Conservation (phyloP, 768 basidiomycete species). For the Leccinellum rugosiceps region DNA sequence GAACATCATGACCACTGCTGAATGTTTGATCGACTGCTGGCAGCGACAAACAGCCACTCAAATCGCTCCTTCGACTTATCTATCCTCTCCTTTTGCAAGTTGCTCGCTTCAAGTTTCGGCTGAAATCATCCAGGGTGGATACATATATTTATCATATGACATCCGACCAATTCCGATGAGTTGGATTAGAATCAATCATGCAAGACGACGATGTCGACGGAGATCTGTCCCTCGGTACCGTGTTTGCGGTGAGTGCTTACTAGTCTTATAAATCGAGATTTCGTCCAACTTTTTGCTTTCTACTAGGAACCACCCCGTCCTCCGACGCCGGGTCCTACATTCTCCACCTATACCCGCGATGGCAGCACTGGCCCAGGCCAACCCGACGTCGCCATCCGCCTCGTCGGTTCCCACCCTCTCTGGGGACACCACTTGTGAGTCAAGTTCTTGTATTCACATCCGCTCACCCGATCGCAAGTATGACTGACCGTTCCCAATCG, state of each 20-base stretch:
- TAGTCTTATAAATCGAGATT: too few relatives aligned
- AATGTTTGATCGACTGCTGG: too few relatives aligned
- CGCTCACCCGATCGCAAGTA: too few relatives aligned
- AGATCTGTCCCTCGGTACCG: not conserved
- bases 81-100: too few relatives aligned
- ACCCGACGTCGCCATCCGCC: slow-evolving; percentile 50
- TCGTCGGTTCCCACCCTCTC: slow-evolving; percentile 77
- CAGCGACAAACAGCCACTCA: too few relatives aligned
- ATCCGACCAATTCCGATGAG: not conserved
- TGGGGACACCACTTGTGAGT: slow-evolving; percentile 79
- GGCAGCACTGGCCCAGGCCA: not conserved
- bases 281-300: not conserved
- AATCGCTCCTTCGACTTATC: too few relatives aligned
- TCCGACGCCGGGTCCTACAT: slow-evolving; percentile 61
- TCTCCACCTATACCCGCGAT: slow-evolving; percentile 45
- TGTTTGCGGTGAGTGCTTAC: not conserved
- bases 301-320: slow-evolving; percentile 60
- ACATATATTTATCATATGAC: too few relatives aligned
- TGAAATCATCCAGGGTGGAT: too few relatives aligned
- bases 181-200: not conserved
- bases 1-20: too few relatives aligned
- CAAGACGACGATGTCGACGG: not conserved
- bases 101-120: too few relatives aligned
- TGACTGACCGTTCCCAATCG: too few relatives aligned
- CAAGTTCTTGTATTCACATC: not conserved